Base-by-base conservation (phyloP, 768 basidiomycete genomes). In the Boletus huronensis region DNA sequence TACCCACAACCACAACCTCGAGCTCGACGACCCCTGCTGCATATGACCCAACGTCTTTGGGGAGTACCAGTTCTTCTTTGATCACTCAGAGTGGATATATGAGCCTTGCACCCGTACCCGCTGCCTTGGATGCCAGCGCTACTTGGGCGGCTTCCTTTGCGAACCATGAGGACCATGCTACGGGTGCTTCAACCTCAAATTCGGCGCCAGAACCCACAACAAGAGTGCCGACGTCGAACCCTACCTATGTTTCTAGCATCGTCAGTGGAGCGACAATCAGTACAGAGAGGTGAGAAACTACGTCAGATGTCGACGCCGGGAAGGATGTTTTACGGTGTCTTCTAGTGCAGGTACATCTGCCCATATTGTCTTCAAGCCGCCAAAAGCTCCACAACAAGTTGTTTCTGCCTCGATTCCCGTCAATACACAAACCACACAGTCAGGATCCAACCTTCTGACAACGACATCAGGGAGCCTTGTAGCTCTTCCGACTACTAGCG, bases 251-350 rank as follows among this genome's bases (percentile, higher is more conserved):
- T 45, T 41, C 35, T 10, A 19, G 36, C 23, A 25, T 28, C 6
- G 13, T 28, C 3, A 13, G n/a, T 32, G 26, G 13, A 19, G 28
- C 29, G 14, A 41, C 23, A 16, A 16, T 14, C 17, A 17, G 21
- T 13, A 28, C 48, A 28, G 34, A 26, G 19, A 64, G 61, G 61
- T 63, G 41, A 62, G 49, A 38, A 23, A 42, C 9, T 2, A 17
- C 5, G 45, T 25, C 14, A 19, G 8, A 14, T 42, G n/a, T 51
- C 10, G 13, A 35, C 49, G 1, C 6, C 16, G 11, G 26, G 48
- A 26, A 57, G 4, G 23, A 3, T 21, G 48, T 54, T 29, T 55
- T 25, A 48, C 17, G 23, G 21, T 46, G 19, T 2, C 5, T n/a
- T 23, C 35, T 35, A 45, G 48, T 6, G 4, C 36, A 14, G 4